These are phyloP conservation scores for Gautieria morchelliformis DNA, from an alignment of 768 basidiomycete genomes.

Conservation along the genomic window DNA sequence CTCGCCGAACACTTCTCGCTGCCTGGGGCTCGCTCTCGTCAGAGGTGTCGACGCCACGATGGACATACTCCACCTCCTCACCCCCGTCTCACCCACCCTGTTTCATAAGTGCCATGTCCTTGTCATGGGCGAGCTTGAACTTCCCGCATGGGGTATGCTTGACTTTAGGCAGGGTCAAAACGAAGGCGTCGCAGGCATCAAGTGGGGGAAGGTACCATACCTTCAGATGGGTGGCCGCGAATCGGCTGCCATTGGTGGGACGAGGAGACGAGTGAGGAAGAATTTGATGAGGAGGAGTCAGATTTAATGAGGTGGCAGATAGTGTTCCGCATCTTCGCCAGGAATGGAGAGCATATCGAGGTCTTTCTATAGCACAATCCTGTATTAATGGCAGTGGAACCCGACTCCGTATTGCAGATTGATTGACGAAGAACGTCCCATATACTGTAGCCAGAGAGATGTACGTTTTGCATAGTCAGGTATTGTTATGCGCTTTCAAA, in stretches of 20 bases:
- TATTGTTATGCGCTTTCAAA: too few relatives aligned
- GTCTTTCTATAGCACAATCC: too few relatives aligned
- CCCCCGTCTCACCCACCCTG: slow-evolving; percentile 49
- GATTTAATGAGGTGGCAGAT: slow-evolving; percentile 21
- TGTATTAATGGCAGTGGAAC: too few relatives aligned
- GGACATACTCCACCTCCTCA: slow-evolving; percentile 62
- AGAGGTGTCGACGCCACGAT: slow-evolving; percentile 32
- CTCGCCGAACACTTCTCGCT: slow-evolving; percentile 47
- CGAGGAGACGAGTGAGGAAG: slow-evolving; percentile 62
- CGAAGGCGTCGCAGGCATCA: slow-evolving; percentile 40
- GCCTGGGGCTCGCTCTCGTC: slow-evolving; percentile 71
- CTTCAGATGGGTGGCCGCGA: slow-evolving; percentile 66
- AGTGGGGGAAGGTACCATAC: slow-evolving; percentile 58
- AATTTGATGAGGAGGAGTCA: slow-evolving; percentile 84
- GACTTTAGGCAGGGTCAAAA: slow-evolving; percentile 46
- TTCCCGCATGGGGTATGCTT: slow-evolving; percentile 82
- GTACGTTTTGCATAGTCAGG: too few relatives aligned
- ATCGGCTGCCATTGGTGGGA: slow-evolving; percentile 35
- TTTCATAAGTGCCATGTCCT: slow-evolving; percentile 36
- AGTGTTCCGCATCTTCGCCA: too few relatives aligned
- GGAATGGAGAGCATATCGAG: too few relatives aligned
- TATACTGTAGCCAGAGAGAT: too few relatives aligned
- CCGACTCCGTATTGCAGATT: too few relatives aligned
- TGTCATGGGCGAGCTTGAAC: slow-evolving; percentile 81
- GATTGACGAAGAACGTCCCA: too few relatives aligned